Conservation (phyloP, 805 yeast genomes). For the Kuraishia cidri region DNA sequence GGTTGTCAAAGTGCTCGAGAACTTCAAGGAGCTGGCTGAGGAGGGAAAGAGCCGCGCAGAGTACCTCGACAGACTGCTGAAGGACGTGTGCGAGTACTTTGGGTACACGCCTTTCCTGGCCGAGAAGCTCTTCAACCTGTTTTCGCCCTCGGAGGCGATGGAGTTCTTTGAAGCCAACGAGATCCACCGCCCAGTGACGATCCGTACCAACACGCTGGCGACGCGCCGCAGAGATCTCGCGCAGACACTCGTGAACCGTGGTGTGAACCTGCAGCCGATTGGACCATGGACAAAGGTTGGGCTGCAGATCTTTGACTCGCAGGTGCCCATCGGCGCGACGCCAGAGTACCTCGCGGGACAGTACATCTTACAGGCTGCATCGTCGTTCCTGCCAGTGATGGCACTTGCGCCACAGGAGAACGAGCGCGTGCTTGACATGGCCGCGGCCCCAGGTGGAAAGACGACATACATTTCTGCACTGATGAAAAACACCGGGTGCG, state of each 20-base stretch:
- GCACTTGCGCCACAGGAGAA: constrained; percentile 96
- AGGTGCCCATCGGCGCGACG: constrained; percentile 99
- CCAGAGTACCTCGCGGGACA: constrained; percentile 98
- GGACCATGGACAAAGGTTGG: constrained; percentile 99
- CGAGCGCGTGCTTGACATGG: constrained; percentile 96
- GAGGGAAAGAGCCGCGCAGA: constrained; percentile 83
- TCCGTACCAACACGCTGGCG: constrained; percentile 93
- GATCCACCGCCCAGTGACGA: constrained; percentile 91
- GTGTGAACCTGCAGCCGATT: constrained; percentile 94
- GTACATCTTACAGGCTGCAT: constrained; percentile 96
- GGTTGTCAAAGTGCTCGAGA: constrained; percentile 87
- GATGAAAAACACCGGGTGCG: constrained; percentile 97
- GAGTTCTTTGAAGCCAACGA: constrained; percentile 99
- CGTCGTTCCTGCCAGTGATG: constrained; percentile 95
- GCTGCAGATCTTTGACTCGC: constrained; percentile 92
- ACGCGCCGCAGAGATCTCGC: constrained; percentile 95
- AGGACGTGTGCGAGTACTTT: constrained; percentile 87
- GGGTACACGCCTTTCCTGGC: constrained; percentile 91
- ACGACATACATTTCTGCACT: constrained; percentile 90
- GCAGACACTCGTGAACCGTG: constrained; percentile 89
- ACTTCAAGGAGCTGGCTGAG: constrained; percentile 74
- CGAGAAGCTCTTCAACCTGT: constrained; percentile 84
- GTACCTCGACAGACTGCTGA: constrained; percentile 66
- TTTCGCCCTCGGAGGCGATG: constrained; percentile 93
- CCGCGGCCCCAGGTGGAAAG: constrained; percentile 99